Evolutionary conservation across 768 basidiomycete genomes (phyloP).

Genomic region (Tricholoma bakamatsutake): DNA sequence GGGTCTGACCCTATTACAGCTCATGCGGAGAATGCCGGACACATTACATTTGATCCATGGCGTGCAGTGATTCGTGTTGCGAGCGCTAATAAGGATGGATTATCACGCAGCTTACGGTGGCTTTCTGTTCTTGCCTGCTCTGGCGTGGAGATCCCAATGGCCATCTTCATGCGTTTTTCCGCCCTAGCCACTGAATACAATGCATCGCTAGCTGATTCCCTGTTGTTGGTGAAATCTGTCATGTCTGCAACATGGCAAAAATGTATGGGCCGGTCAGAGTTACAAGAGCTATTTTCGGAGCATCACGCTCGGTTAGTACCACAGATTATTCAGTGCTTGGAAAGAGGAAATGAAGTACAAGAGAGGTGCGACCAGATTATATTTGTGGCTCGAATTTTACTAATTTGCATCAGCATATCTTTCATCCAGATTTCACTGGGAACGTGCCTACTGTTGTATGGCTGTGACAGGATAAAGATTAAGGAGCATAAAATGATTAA

Average conservation of each 20-base stretch:
- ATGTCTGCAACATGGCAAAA: constrained; percentile 57
- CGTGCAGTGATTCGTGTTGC: constrained; percentile 40
- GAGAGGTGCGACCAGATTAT: constrained; percentile 31
- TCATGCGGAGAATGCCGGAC: constrained; percentile 21
- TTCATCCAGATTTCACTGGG: constrained; percentile 62
- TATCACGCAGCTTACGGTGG: constrained; percentile 49
- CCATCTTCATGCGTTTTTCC: constrained; percentile 44
- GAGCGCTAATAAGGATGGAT: constrained; percentile 33
- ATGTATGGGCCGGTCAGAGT: constrained; percentile 51
- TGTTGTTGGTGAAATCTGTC: constrained; percentile 47
- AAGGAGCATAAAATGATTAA: constrained; percentile 39
- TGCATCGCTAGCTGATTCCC: constrained; percentile 37
- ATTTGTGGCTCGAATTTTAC: not conserved
- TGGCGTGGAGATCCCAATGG: constrained; percentile 55
- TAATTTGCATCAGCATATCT: constrained; percentile 18
- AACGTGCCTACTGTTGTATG: constrained; percentile 57
- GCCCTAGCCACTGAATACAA: constrained; percentile 31
- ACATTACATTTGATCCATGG: constrained; percentile 47
- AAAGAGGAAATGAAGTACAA: constrained; percentile 19
- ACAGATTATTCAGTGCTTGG: constrained; percentile 33
- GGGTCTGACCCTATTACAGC: constrained; percentile 25
- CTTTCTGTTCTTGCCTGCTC: constrained; percentile 56
- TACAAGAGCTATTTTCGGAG: constrained; percentile 44
- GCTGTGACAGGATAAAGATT: constrained; percentile 52
- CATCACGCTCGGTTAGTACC: constrained; percentile 40